Percentiles rank a stretch among this genome's conserved stretches.
Evolutionary conservation across 768 basidiomycete species (phyloP).

Genomic region (Boletus eberwhitei): DNA sequence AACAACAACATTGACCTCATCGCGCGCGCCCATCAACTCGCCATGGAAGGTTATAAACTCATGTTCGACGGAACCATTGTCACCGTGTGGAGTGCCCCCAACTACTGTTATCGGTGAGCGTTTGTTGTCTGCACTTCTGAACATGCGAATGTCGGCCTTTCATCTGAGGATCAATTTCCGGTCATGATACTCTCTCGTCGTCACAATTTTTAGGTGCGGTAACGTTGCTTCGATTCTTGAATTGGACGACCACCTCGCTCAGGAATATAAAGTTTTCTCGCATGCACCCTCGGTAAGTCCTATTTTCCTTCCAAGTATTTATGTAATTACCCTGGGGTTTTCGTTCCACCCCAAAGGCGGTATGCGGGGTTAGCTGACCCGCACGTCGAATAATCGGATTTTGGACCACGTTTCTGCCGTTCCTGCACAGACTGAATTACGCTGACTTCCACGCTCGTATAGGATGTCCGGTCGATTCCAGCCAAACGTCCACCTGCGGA

Average conservation of each 20-base stretch:
- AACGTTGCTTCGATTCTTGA: slow-evolving; percentile 95
- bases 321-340: slow-evolving; percentile 17
- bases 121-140: slow-evolving; percentile 5
- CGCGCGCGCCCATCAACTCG: slow-evolving; percentile 95
- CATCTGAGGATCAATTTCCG: slow-evolving; percentile 26
- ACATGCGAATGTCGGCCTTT: slow-evolving; percentile 14
- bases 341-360: slow-evolving; percentile 19
- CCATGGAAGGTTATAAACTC: slow-evolving; percentile 96
- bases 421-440: neutral
- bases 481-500: slow-evolving; percentile 84
- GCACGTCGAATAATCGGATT: slow-evolving; percentile 3
- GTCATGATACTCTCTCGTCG: slow-evolving; percentile 7
- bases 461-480: slow-evolving; percentile 82
- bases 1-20: slow-evolving; percentile 92
- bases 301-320: slow-evolving; percentile 6
- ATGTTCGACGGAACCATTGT: slow-evolving; percentile 97
- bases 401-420: neutral
- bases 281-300: slow-evolving; percentile 79
- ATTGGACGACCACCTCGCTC: slow-evolving; percentile 87
- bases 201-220: slow-evolving; percentile 64
- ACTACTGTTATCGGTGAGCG: slow-evolving; percentile 93
- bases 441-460: slow-evolving; percentile 6
- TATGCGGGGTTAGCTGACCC: slow-evolving; percentile 23
- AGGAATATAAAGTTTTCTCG: slow-evolving; percentile 94
- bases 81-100: slow-evolving; percentile 97